These are phyloP conservation scores for Dothideomycetes sp. DNA, from an alignment of 2,329 filamentous ascomycete species.

Conservation along the genomic window DNA sequence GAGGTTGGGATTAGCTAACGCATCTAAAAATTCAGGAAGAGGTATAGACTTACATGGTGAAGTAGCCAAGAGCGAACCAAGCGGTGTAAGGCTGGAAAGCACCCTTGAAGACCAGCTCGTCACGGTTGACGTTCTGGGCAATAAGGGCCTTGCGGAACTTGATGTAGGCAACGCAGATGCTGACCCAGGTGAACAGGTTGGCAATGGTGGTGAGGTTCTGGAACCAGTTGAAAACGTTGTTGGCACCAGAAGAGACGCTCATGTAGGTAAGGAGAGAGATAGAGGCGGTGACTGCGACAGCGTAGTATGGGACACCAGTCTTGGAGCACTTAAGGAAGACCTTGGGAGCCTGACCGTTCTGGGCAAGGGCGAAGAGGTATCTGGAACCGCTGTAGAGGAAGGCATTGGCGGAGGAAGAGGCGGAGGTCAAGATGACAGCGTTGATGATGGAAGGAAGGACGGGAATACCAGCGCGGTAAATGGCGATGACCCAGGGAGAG, in stretches of 20 bases:
- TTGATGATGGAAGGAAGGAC: slow-evolving; percentile 64
- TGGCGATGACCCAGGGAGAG: slow-evolving; percentile 60
- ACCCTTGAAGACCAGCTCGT: slow-evolving; percentile 37
- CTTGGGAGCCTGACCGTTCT: slow-evolving; percentile 41
- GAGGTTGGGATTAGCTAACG: no score
- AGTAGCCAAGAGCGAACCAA: slow-evolving; percentile 46
- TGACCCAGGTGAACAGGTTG: slow-evolving; percentile 21
- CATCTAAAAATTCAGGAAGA: no score
- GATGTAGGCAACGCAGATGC: slow-evolving; percentile 18
- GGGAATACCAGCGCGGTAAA: slow-evolving; percentile 53
- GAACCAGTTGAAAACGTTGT: slow-evolving; percentile 23
- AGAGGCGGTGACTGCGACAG: slow-evolving; percentile 31
- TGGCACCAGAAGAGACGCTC: slow-evolving; percentile 23
- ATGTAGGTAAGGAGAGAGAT: slow-evolving; percentile 48
- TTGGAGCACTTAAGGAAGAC: slow-evolving; percentile 36
- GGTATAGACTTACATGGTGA: no score
- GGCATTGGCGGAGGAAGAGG: slow-evolving; percentile 59
- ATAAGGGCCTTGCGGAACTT: slow-evolving; percentile 18
- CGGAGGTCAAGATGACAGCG: slow-evolving; percentile 62
- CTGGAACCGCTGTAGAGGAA: slow-evolving; percentile 46
- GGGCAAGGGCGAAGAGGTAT: slow-evolving; percentile 38
- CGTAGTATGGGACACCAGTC: slow-evolving; percentile 30
- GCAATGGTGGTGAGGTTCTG: slow-evolving; percentile 24
- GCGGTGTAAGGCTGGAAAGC: slow-evolving; percentile 44
- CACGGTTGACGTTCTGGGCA: slow-evolving; percentile 17